Conservation (phyloP, 2,329 filamentous ascomycete genomes). For the Torrubiella hemipterigena region DNA sequence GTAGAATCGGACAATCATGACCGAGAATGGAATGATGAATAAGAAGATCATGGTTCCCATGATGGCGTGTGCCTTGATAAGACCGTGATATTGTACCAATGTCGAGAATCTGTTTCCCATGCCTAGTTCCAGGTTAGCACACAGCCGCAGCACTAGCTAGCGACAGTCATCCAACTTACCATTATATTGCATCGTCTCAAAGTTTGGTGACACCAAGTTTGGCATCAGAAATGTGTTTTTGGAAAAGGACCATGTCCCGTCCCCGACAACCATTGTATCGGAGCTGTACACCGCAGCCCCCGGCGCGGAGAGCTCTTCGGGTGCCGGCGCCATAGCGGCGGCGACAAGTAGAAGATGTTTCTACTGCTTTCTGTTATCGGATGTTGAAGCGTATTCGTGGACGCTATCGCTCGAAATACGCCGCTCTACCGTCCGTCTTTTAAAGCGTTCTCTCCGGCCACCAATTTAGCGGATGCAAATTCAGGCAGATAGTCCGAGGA, state of each 20-base stretch:
- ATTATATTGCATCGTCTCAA: constrained; percentile 76
- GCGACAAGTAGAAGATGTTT: constrained; percentile 12
- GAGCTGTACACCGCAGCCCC: constrained; percentile 64
- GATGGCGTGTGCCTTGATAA: constrained; percentile 61
- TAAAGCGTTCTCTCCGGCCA: background rate
- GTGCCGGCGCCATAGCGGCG: constrained; percentile 48
- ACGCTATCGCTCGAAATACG: background rate
- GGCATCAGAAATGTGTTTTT: constrained; percentile 70
- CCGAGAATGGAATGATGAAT: constrained; percentile 59
- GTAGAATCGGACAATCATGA: constrained; percentile 64
- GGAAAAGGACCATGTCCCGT: constrained; percentile 72
- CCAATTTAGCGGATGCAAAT: background rate
- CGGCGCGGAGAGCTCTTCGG: constrained; percentile 51
- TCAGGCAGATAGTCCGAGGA: no score
- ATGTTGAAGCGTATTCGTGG: background rate
- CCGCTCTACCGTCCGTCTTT: background rate
- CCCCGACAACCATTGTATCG: constrained; percentile 63
- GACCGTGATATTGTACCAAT: constrained; percentile 54
- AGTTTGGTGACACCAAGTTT: constrained; percentile 64
- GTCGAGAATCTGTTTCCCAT: constrained; percentile 73
- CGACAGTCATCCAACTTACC: constrained; percentile 34
- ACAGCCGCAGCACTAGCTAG: background rate
- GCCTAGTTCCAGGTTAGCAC: constrained; percentile 34
- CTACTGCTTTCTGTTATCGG: background rate
- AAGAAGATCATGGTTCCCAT: constrained; percentile 64